These are phyloP conservation scores for Oryza nivara DNA, from an alignment of 176 grass and related monocot genomes.

Conservation along the genomic window DNA sequence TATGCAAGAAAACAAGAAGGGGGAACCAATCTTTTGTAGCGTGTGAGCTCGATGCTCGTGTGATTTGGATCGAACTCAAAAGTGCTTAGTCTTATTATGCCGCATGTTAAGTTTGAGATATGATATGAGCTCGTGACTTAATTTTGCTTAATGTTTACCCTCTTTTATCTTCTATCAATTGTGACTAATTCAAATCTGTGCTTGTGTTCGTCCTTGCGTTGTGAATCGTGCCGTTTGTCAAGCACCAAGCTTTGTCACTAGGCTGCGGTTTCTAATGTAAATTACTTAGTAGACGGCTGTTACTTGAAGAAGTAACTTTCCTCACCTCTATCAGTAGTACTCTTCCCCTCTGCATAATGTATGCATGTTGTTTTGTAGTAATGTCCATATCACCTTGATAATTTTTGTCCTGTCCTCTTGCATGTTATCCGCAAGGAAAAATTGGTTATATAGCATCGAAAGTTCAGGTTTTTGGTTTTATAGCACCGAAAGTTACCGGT, in stretches of 20 bases:
- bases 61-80: slow-evolving; percentile 18
- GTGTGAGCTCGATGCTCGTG: slow-evolving; percentile 22
- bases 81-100: slow-evolving; percentile 20
- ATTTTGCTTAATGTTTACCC: not conserved
- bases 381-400: not conserved
- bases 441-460: too few relatives aligned
- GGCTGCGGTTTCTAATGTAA: not conserved
- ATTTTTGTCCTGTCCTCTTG: not conserved
- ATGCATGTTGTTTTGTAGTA: not conserved
- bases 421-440: too few relatives aligned
- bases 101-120: slow-evolving; percentile 22
- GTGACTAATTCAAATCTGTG: not conserved
- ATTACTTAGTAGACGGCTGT: not conserved
- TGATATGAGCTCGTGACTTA: slow-evolving; percentile 16
- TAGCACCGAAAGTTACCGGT: too few relatives aligned
- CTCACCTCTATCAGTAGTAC: not conserved
- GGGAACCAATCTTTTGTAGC: not conserved
- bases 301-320: not conserved
- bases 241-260: not conserved
- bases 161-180: not conserved
- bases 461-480: too few relatives aligned
- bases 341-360: not conserved
- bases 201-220: not conserved
- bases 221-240: not conserved
- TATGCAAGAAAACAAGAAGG: slow-evolving; percentile 5